phyloP scores from a whole-genome alignment of 495 filamentous ascomycete genomes.

The Lepraria neglecta region DNA sequence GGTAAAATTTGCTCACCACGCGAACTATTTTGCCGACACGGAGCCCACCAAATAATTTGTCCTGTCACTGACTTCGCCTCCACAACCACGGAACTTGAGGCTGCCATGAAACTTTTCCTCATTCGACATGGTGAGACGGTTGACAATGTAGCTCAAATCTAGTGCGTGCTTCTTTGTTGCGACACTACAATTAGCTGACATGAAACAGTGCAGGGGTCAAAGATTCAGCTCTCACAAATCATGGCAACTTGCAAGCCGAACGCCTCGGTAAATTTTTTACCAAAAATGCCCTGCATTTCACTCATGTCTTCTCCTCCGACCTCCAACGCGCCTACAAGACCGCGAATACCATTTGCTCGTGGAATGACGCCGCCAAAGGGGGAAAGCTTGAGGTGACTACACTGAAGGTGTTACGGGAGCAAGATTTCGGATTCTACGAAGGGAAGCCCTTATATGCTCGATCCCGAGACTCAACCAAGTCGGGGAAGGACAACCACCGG shows the following conservation, averaged over 20 bases:
- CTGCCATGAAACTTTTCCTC: constrained; percentile 62
- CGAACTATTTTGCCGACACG: no score
- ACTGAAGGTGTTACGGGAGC: constrained; percentile 56
- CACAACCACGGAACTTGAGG: neutral
- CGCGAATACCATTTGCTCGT: constrained; percentile 54
- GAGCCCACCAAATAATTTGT: neutral
- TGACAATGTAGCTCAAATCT: constrained; percentile 71
- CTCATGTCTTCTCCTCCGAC: constrained; percentile 71
- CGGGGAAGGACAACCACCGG: constrained; percentile 26
- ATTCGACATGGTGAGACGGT: constrained; percentile 85
- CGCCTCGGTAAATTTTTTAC: constrained; percentile 57
- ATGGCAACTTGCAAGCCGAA: constrained; percentile 70
- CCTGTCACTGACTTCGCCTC: neutral
- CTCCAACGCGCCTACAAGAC: constrained; percentile 67
- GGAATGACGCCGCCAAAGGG: constrained; percentile 34
- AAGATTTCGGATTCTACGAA: constrained; percentile 65
- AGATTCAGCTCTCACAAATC: constrained; percentile 74
- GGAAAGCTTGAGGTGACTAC: constrained; percentile 37
- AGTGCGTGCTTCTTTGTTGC: constrained; percentile 46
- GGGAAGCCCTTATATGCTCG: constrained; percentile 46
- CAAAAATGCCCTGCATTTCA: constrained; percentile 40
- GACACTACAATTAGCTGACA: constrained; percentile 14
- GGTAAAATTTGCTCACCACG: no score
- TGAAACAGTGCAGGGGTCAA: constrained; percentile 62
- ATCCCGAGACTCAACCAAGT: constrained; percentile 18